Base-by-base conservation (phyloP, 2,329 filamentous ascomycete species). In the Shiraia sp. region DNA sequence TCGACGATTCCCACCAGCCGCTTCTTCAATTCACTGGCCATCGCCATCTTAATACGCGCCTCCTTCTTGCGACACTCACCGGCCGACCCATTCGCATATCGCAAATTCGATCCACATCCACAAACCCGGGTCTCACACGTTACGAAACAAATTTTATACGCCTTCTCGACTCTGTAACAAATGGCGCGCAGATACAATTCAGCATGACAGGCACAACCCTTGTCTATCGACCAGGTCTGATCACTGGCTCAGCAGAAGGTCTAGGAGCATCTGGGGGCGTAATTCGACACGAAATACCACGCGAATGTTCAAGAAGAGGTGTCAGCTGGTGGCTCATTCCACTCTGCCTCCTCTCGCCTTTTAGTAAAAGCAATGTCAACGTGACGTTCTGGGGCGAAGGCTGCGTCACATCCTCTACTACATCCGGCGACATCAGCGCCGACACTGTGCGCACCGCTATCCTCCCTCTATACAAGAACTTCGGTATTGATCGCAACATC, bases 91-190 rank as follows among this genome's bases (percentile, higher is more conserved):
- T 97, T 41, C 90, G 92, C 72, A 92, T 99, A 67, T 93, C 92
- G 38, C 87, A 93, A 71, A 97, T 99, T 74, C 89, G 93, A 62
- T 84, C 88, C 53, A 83, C 86, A 12, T 96, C 90, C 29, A 91
- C 89, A 28, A 85, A 87, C 59, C 91, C 93, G 1, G 93, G 93
- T 61, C 87, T 99, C 40, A 86, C 89, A 39, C 86, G 90, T 34
- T 87, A 96, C 75, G 93, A 99, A 73, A 85, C 97, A 61, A 97
- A 93, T 32, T 92, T 99, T 71, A 81, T 99, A 23, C 91, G 93
- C 42, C 87, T 99, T 13, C 85, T 99, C 63, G 93, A 97, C 71
- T 81, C 89, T 55, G 80, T 99, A 60, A 99, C 93, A 63, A 99
- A 99, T 77, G 93, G 93, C 72, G 88, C 88, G 43, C 85, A 87